These are phyloP conservation scores for Pseudogymnoascus sp. DNA, from an alignment of 2,329 filamentous ascomycete genomes.

Conservation along the genomic window DNA sequence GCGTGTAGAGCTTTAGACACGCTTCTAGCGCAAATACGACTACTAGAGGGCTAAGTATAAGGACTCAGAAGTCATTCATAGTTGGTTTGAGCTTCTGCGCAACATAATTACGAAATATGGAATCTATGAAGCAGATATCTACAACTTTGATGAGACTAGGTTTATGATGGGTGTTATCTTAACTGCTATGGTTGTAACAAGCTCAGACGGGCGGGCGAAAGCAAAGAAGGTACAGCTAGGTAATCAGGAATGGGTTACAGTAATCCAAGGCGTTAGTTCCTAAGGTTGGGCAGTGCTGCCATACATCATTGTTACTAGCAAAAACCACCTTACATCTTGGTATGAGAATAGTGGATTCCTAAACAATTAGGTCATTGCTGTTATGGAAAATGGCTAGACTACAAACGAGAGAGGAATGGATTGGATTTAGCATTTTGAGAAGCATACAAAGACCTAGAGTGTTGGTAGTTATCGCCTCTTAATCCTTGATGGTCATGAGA, in stretches of 20 bases:
- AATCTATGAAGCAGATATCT: too few species aligned
- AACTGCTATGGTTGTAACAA: too few species aligned
- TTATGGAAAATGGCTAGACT: conserved; percentile 28
- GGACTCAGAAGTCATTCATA: too few species aligned
- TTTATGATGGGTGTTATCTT: too few species aligned
- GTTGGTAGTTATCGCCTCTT: conserved; percentile 25
- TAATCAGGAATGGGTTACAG: too few species aligned
- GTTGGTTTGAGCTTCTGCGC: too few species aligned
- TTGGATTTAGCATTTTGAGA: conserved; percentile 29
- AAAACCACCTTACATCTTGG: conserved; percentile 17
- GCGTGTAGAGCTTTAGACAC: too few species aligned
- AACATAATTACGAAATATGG: too few species aligned
- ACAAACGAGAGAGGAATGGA: conserved; percentile 26
- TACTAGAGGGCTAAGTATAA: too few species aligned
- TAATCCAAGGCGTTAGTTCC: background rate
- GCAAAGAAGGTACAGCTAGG: background rate
- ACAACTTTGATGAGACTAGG: too few species aligned
- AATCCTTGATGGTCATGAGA: conserved; percentile 30
- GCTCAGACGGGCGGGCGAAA: background rate
- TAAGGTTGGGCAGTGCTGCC: conserved; percentile 15
- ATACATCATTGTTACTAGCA: conserved; percentile 23
- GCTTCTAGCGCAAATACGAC: too few species aligned
- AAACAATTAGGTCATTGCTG: background rate
- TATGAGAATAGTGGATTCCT: conserved; percentile 11
- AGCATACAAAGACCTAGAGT: conserved; percentile 19